These are phyloP conservation scores for Thinopyrum elongatum DNA, from an alignment of 176 grass and related monocot species.

Conservation along the genomic window DNA sequence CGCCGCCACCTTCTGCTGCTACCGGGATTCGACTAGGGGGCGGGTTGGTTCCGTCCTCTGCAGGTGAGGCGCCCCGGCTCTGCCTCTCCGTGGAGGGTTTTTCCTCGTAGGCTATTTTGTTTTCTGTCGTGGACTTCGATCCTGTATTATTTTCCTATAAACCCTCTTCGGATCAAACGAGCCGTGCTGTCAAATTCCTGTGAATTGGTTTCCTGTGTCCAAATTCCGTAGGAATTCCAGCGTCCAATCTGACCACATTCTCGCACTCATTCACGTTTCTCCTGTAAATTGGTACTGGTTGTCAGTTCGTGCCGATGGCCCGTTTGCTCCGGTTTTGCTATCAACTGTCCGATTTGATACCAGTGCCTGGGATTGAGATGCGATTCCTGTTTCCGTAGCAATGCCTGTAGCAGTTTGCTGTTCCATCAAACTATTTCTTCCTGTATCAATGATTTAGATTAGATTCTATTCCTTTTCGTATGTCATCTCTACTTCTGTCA, in stretches of 20 bases:
- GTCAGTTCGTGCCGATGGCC: background rate
- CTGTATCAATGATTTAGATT: background rate
- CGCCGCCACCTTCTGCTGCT: background rate
- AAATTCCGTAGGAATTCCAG: background rate
- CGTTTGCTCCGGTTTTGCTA: background rate
- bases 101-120: background rate
- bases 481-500: constrained; percentile 16
- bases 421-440: background rate
- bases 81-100: background rate
- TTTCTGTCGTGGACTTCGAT: background rate
- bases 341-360: background rate
- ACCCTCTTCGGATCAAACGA: background rate
- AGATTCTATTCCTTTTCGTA: background rate
- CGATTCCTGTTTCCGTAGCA: background rate
- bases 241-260: background rate
- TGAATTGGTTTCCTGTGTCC: background rate
- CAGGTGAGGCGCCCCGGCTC: background rate
- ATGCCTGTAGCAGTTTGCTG: background rate
- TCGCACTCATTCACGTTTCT: background rate
- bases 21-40: background rate
- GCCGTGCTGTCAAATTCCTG: background rate
- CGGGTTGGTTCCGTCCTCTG: background rate
- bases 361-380: background rate
- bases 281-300: background rate
- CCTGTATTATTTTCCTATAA: background rate